Conservation (phyloP, 2,329 filamentous ascomycete genomes). For the Ceratocystiopsis minuta region DNA sequence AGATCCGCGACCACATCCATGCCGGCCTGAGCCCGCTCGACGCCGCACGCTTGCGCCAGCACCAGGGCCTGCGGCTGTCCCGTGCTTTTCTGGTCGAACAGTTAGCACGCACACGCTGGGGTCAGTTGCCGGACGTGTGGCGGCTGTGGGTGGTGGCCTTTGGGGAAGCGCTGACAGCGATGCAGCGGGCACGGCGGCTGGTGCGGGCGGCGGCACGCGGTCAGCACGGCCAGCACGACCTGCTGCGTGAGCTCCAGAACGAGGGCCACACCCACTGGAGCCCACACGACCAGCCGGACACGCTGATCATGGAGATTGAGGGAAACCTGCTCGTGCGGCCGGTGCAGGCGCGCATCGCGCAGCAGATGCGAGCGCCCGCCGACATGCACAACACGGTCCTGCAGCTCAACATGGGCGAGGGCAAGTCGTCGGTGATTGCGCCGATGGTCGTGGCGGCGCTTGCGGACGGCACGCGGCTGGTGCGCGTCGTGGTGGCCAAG, state of each 20-base stretch:
- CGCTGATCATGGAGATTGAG: constrained; percentile 46
- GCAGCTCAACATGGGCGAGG: constrained; percentile 56
- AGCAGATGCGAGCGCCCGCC: constrained; percentile 27
- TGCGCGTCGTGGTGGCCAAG: constrained; percentile 42
- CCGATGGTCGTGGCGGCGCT: constrained; percentile 40
- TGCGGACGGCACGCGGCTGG: constrained; percentile 30
- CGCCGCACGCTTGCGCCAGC: no score
- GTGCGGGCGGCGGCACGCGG: no score
- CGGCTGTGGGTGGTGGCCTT: no score
- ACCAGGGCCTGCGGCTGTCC: no score
- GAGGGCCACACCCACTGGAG: constrained; percentile 38
- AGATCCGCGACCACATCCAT: no score
- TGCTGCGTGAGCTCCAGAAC: constrained; percentile 28
- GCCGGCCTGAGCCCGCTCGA: no score
- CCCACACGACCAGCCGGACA: constrained; percentile 34
- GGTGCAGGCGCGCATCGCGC: constrained; percentile 39
- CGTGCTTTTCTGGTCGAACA: no score
- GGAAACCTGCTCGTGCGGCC: constrained; percentile 40
- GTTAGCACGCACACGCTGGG: no score
- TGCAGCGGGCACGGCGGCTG: no score
- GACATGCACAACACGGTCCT: constrained; percentile 31
- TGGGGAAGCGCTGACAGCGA: no score
- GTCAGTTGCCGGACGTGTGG: no score
- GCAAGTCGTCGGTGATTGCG: constrained; percentile 51
- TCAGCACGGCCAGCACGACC: no score